Conservation (phyloP, 2,329 filamentous ascomycete genomes). For the Arthroderma sp. region DNA sequence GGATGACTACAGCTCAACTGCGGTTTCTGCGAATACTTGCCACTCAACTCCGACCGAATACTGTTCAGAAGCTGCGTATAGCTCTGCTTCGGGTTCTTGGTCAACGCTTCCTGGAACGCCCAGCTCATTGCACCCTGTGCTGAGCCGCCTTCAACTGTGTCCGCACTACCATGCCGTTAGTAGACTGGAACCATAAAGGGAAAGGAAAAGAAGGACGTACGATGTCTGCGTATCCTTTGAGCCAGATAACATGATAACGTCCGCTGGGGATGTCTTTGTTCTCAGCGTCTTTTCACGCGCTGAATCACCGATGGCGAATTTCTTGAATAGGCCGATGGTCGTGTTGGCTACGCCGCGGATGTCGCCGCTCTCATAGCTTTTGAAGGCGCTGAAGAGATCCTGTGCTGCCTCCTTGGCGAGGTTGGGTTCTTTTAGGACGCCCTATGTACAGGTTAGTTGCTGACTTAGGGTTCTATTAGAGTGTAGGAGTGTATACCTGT, state of each 20-base stretch:
- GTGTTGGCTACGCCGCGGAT: constrained; percentile 4
- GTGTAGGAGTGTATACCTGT: neutral
- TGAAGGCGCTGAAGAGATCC: constrained; percentile 5
- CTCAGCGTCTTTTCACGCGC: neutral
- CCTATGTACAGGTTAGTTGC: neutral
- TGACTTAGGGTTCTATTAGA: neutral
- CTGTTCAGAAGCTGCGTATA: constrained; percentile 6
- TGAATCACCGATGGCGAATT: constrained; percentile 1
- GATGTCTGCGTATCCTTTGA: constrained; percentile 7
- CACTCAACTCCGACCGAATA: constrained; percentile 1
- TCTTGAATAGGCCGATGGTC: constrained; percentile 7
- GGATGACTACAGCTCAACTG: constrained; percentile 7
- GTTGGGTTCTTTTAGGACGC: constrained; percentile 6
- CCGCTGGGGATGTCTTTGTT: constrained; percentile 3
- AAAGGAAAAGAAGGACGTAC: neutral
- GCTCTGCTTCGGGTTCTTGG: constrained; percentile 1
- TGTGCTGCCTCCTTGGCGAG: constrained; percentile 6
- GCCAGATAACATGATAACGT: constrained; percentile 7
- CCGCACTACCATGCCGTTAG: neutral
- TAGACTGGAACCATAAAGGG: too few species aligned
- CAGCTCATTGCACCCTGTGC: constrained; percentile 4
- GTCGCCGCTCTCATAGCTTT: constrained; percentile 3
- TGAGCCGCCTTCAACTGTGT: constrained; percentile 1
- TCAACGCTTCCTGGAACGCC: constrained; percentile 2
- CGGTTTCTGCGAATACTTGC: constrained; percentile 6